Conservation (phyloP, 257 asterid genomes). For the Solanum appendiculatum region DNA sequence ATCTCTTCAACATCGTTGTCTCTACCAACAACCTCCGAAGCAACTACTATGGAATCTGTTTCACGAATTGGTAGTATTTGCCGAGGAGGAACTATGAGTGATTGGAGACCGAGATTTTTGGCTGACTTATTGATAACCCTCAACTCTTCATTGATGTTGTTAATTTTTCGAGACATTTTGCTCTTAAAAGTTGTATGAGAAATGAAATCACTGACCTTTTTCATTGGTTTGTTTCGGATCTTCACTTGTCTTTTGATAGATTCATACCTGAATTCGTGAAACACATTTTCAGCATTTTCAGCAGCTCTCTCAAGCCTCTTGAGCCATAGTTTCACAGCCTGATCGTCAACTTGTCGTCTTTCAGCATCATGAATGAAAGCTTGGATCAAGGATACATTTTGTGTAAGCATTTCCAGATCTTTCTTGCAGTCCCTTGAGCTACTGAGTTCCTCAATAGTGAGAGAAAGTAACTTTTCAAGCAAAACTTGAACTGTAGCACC, state of each 20-base stretch:
- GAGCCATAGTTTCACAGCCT: not conserved
- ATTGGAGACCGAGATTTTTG: not conserved
- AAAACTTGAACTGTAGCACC: not conserved
- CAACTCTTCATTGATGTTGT: not conserved
- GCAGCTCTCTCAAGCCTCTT: not conserved
- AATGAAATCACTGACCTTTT: not conserved
- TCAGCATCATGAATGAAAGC: conserved; percentile 5
- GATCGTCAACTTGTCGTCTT: not conserved
- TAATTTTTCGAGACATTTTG: not conserved
- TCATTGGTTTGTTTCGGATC: not conserved
- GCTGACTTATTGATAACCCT: not conserved
- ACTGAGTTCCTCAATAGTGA: not conserved
- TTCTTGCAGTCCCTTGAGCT: not conserved
- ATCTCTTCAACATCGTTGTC: not conserved
- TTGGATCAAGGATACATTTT: not conserved
- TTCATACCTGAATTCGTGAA: conserved; percentile 9
- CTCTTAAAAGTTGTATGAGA: not conserved
- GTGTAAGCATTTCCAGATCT: not conserved
- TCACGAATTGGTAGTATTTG: not conserved
- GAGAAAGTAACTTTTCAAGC: not conserved
- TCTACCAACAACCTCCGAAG: not conserved
- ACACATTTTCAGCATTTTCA: conserved; percentile 2
- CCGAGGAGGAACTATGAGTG: not conserved
- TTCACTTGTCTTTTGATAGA: not conserved
- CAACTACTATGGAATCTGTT: not conserved